These are phyloP conservation scores for Fusarium oligoseptatum DNA, from an alignment of 2,329 filamentous ascomycete species.

Conservation along the genomic window DNA sequence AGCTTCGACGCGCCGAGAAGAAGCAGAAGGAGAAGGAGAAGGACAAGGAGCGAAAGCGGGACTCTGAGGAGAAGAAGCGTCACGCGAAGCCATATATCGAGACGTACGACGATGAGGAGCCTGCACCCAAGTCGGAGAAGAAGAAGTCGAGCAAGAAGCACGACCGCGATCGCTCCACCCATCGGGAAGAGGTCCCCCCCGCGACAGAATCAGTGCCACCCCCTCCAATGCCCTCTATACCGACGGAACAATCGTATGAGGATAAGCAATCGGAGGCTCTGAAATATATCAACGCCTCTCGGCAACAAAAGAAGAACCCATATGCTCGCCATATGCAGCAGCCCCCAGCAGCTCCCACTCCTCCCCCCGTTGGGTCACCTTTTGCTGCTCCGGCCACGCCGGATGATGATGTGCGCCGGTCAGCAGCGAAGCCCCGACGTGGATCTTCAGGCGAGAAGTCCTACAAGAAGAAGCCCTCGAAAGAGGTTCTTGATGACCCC, in stretches of 20 bases:
- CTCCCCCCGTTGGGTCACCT: slow-evolving; percentile 50
- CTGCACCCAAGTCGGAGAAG: slow-evolving; percentile 48
- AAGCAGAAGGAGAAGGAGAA: slow-evolving; percentile 52
- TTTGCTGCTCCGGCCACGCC: slow-evolving; percentile 46
- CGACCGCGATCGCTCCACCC: slow-evolving; percentile 53
- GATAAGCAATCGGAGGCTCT: slow-evolving; percentile 36
- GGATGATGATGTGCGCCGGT: slow-evolving; percentile 51
- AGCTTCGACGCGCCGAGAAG: slow-evolving; percentile 52
- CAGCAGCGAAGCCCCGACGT: slow-evolving; percentile 51
- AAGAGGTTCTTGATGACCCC: slow-evolving; percentile 51
- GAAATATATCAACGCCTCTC: slow-evolving; percentile 51
- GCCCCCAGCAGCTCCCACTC: slow-evolving; percentile 54
- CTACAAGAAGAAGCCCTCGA: slow-evolving; percentile 49
- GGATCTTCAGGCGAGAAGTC: slow-evolving; percentile 52
- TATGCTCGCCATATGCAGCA: slow-evolving; percentile 46
- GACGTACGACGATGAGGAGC: slow-evolving; percentile 49
- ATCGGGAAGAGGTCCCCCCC: slow-evolving; percentile 49
- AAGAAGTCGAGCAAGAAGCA: slow-evolving; percentile 58
- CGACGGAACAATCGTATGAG: slow-evolving; percentile 16
- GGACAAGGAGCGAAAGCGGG: slow-evolving; percentile 56
- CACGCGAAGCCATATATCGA: slow-evolving; percentile 54
- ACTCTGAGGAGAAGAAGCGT: slow-evolving; percentile 55
- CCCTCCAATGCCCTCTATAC: slow-evolving; percentile 36
- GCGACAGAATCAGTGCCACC: slow-evolving; percentile 36
- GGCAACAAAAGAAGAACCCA: slow-evolving; percentile 42